Percentiles rank a stretch among this genome's conserved stretches.
Evolutionary conservation across 1,139 yeast species (phyloP).

Genomic region (Taphrina pruni): DNA sequence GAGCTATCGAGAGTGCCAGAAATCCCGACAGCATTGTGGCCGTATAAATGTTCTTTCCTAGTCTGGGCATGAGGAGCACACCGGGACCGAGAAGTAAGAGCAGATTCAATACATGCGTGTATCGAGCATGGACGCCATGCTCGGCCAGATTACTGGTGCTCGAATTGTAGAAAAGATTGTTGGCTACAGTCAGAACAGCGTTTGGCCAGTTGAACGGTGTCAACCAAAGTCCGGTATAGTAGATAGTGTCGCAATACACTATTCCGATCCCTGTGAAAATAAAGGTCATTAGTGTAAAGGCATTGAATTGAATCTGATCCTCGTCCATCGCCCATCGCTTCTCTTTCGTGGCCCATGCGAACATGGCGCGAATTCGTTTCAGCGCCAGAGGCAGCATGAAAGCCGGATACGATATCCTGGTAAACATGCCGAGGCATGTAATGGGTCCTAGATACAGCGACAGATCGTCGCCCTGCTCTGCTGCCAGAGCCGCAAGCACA

Average conservation of each 20-base stretch:
- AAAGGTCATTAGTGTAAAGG: slow-evolving; percentile 43
- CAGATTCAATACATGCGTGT: slow-evolving; percentile 74
- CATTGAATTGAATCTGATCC: slow-evolving; percentile 10
- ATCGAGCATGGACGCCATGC: slow-evolving; percentile 85
- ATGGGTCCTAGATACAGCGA: slow-evolving; percentile 60
- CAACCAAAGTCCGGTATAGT: slow-evolving; percentile 47
- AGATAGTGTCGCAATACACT: slow-evolving; percentile 63
- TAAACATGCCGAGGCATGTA: slow-evolving; percentile 73
- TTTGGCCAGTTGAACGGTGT: slow-evolving; percentile 44
- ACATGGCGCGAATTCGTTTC: slow-evolving; percentile 48
- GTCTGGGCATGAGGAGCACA: slow-evolving; percentile 51
- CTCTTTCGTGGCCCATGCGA: slow-evolving; percentile 48
- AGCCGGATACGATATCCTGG: slow-evolving; percentile 80
- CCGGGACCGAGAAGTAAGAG: slow-evolving; percentile 86
- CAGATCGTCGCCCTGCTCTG: slow-evolving; percentile 45
- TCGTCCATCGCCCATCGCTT: slow-evolving; percentile 50
- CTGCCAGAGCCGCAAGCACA: slow-evolving; percentile 54
- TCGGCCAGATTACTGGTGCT: slow-evolving; percentile 62
- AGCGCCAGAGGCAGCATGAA: slow-evolving; percentile 60
- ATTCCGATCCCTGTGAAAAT: slow-evolving; percentile 54
- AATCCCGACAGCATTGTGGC: slow-evolving; percentile 59
- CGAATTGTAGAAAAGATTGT: slow-evolving; percentile 75
- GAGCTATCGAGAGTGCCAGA: slow-evolving; percentile 66
- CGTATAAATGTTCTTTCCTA: slow-evolving; percentile 6
- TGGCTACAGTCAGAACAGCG: slow-evolving; percentile 71